These are phyloP conservation scores for Clitocybe nebularis DNA, from an alignment of 1,284 basidiomycete species.

Conservation along the genomic window DNA sequence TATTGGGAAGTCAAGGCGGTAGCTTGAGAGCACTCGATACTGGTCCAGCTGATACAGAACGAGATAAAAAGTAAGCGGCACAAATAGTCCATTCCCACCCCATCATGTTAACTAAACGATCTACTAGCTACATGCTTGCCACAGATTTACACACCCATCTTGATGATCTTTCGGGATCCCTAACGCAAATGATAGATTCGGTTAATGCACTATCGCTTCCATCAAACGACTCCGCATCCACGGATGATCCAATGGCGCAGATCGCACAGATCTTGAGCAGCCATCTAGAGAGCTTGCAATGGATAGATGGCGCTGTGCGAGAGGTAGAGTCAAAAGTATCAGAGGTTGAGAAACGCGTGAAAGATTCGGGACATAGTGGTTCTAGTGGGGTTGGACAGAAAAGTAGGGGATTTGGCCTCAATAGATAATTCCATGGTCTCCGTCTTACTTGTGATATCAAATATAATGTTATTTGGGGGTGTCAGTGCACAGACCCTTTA, in stretches of 20 bases:
- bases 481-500: no score
- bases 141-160: conserved; percentile 90
- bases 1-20: conserved; percentile 57
- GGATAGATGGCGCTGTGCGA: conserved; percentile 82
- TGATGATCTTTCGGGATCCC: conserved; percentile 86
- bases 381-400: conserved; percentile 25
- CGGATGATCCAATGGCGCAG: conserved; percentile 86
- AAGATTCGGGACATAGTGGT: conserved; percentile 47
- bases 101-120: conserved; percentile 3
- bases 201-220: conserved; percentile 73
- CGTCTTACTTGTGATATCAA: no score
- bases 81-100: not conserved
- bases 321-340: conserved; percentile 77
- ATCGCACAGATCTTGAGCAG: conserved; percentile 93
- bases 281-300: conserved; percentile 89
- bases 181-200: conserved; percentile 92
- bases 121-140: conserved; percentile 80
- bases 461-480: no score
- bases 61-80: conserved; percentile 83
- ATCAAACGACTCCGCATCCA: conserved; percentile 33
- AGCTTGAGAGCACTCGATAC: conserved; percentile 73
- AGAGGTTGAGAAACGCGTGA: conserved; percentile 74
- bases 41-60: conserved; percentile 87
- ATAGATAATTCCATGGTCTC: conserved; percentile 27
- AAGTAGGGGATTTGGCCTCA: conserved; percentile 33